These are phyloP conservation scores for Dittrichia graveolens DNA, from an alignment of 129 eudicot species.

Conservation along the genomic window DNA sequence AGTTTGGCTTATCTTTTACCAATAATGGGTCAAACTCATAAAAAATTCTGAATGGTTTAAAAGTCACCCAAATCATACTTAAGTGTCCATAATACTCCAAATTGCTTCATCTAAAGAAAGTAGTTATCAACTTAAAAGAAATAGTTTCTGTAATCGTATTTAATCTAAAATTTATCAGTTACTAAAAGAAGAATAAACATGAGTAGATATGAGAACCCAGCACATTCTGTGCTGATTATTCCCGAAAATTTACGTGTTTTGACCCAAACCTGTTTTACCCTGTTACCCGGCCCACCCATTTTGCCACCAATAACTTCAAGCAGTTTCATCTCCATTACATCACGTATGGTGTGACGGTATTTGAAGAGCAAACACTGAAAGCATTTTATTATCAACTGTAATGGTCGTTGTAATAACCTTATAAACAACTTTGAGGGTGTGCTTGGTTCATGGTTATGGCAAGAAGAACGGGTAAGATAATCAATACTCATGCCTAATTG, in stretches of 20 bases:
- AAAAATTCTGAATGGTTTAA: not conserved
- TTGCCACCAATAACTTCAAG: constrained; percentile 1
- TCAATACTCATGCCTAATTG: no score
- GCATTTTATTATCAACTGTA: not conserved
- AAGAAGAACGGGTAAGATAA: no score
- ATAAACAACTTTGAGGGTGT: not conserved
- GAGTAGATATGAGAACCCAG: not conserved
- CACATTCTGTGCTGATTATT: not conserved
- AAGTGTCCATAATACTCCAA: not conserved
- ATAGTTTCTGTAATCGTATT: not conserved
- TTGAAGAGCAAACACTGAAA: constrained; percentile 8
- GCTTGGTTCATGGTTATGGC: no score
- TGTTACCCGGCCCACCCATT: not conserved
- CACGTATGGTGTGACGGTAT: not conserved
- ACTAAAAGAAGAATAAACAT: not conserved
- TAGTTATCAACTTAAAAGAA: not conserved
- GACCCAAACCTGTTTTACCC: no score
- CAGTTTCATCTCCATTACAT: not conserved
- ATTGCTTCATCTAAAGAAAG: not conserved
- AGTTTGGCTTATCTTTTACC: not conserved
- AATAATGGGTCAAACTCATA: constrained; percentile 4
- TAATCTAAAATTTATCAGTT: not conserved
- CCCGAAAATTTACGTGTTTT: not conserved
- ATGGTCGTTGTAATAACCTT: not conserved
- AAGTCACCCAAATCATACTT: not conserved